Conservation (phyloP, 2,329 filamentous ascomycete genomes). For the Blumeriella jaapii region DNA sequence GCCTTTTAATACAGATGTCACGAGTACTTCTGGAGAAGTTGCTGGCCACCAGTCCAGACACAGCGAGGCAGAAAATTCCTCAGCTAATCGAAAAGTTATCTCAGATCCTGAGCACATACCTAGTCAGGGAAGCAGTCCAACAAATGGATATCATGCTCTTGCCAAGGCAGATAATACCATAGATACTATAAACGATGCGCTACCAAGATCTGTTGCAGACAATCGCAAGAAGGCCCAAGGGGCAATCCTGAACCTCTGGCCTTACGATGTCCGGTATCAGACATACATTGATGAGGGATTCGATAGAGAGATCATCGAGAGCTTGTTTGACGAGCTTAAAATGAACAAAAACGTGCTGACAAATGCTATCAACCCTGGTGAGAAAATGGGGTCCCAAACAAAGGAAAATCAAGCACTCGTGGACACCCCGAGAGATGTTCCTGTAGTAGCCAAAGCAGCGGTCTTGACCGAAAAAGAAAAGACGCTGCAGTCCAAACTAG, state of each 20-base stretch:
- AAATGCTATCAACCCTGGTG: conserved; percentile 22
- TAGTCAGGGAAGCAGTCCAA: too few species aligned
- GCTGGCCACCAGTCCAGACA: too few species aligned
- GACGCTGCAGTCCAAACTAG: conserved; percentile 66
- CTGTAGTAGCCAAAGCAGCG: conserved; percentile 13
- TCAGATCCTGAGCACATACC: too few species aligned
- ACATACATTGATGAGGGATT: conserved; percentile 65
- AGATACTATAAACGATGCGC: too few species aligned
- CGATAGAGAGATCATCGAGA: conserved; percentile 47
- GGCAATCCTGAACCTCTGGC: conserved; percentile 53
- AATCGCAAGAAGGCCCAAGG: conserved; percentile 46
- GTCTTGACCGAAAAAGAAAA: conserved; percentile 58
- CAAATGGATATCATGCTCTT: too few species aligned
- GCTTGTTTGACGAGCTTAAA: conserved; percentile 58
- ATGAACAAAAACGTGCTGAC: conserved; percentile 28
- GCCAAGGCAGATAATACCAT: too few species aligned
- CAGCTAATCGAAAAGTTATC: too few species aligned
- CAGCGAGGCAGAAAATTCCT: too few species aligned
- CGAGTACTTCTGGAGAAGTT: too few species aligned
- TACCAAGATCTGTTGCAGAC: conserved; percentile 19
- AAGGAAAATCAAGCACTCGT: background rate
- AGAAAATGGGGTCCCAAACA: conserved; percentile 35
- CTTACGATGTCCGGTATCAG: conserved; percentile 59
- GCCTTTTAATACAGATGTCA: too few species aligned
- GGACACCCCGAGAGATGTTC: background rate